Conservation (phyloP, 257 asterid genomes). For the Echites panduratus region DNA sequence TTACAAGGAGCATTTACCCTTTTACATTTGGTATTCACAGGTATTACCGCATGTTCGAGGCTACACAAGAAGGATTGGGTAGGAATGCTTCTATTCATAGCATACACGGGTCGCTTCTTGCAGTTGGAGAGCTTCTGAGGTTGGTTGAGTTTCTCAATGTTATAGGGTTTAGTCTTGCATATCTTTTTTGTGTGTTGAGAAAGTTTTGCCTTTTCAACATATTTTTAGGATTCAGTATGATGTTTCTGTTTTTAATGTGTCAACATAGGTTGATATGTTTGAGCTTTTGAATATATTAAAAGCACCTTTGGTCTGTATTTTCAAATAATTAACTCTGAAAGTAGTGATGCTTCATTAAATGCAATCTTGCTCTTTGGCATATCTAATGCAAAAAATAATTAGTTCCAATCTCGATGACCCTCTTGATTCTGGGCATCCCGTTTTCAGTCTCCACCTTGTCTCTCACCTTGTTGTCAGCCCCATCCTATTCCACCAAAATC, state of each 20-base stretch:
- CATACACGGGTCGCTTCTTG: constrained; percentile 97
- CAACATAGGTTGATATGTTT: background rate
- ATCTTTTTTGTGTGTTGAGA: background rate
- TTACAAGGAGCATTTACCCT: constrained; percentile 15
- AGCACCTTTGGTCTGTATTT: background rate
- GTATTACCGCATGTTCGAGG: constrained; percentile 99
- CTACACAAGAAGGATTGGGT: constrained; percentile 95
- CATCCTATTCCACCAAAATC: background rate
- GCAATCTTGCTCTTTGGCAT: background rate
- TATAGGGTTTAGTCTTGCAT: background rate
- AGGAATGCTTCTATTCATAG: constrained; percentile 90
- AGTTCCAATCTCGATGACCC: background rate
- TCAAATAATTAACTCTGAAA: background rate
- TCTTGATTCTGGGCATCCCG: background rate
- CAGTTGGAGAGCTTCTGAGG: constrained; percentile 99
- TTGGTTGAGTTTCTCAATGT: constrained; percentile 32
- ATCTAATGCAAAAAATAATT: background rate
- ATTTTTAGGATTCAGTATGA: background rate
- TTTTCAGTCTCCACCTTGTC: background rate
- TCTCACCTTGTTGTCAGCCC: background rate
- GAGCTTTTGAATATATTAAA: background rate
- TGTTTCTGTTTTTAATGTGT: background rate
- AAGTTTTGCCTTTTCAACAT: background rate
- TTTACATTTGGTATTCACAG: constrained; percentile 36
- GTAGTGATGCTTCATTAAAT: background rate